A percentile compares a stretch with the other conserved stretches of the same genome.
These are phyloP conservation scores for Rhynchosporium agropyri DNA, from an alignment of 2,329 filamentous ascomycete species.

Conservation along the genomic window DNA sequence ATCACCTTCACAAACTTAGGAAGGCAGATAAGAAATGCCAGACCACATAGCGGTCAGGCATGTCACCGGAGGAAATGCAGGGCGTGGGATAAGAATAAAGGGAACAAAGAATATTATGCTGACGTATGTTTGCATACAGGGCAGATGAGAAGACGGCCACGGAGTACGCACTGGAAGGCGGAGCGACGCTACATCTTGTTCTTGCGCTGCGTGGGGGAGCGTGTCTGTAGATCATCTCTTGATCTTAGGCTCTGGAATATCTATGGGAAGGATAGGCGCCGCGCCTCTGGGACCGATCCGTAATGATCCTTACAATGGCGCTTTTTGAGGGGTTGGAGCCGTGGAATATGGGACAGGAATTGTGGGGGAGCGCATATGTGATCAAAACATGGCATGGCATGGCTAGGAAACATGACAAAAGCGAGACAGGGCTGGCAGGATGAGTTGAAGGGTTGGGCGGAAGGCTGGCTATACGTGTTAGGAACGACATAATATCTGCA, in stretches of 20 bases:
- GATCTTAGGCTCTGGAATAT: not conserved
- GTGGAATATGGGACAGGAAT: too few species aligned
- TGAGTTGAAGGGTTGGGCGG: too few species aligned
- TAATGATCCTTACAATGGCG: too few species aligned
- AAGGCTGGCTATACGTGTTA: not conserved
- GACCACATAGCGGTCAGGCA: too few species aligned
- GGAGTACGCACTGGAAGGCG: slow-evolving; percentile 89
- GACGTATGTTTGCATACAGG: slow-evolving; percentile 53
- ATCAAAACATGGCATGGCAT: too few species aligned
- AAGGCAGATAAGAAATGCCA: not conserved
- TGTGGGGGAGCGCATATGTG: too few species aligned
- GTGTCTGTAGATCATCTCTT: slow-evolving; percentile 4
- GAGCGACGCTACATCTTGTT: slow-evolving; percentile 92
- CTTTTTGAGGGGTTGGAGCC: too few species aligned
- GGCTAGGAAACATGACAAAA: too few species aligned
- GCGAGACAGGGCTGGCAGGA: too few species aligned
- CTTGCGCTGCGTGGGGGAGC: slow-evolving; percentile 84
- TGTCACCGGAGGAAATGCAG: not conserved
- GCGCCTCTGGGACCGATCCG: too few species aligned
- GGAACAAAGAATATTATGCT: slow-evolving; percentile 10
- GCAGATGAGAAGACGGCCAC: slow-evolving; percentile 90
- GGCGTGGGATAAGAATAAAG: not conserved
- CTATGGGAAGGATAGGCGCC: not conserved
- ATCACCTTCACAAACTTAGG: not conserved
- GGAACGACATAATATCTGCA: too few species aligned